Evolutionary conservation across 2,329 filamentous ascomycete genomes (phyloP).

Genomic region (Aspergillus bombycis): DNA sequence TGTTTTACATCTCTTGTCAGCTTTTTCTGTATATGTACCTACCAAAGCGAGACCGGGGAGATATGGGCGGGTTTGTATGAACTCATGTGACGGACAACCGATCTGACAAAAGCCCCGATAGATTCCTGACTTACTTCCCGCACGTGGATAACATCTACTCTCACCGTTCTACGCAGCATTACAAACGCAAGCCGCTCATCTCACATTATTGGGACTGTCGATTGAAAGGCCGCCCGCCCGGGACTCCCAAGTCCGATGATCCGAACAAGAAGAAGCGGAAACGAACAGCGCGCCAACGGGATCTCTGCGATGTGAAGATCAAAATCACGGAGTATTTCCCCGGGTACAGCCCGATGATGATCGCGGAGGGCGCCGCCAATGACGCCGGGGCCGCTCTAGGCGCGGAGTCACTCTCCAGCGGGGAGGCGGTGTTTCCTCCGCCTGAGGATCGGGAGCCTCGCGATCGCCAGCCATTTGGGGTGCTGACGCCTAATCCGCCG

Average conservation of each 20-base stretch:
- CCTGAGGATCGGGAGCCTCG: conserved; percentile 16
- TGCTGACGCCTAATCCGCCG: conserved; percentile 45
- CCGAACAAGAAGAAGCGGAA: conserved; percentile 83
- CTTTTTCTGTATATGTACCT: background rate
- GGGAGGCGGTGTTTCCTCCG: conserved; percentile 27
- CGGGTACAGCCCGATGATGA: conserved; percentile 40
- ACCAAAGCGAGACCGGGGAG: background rate
- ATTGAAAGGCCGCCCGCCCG: conserved; percentile 76
- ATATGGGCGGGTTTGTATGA: background rate
- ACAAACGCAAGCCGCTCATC: conserved; percentile 80
- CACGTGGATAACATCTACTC: conserved; percentile 86
- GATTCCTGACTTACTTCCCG: conserved; percentile 79
- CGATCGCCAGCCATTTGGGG: conserved; percentile 42
- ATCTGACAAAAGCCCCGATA: conserved; percentile 33
- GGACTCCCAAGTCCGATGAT: conserved; percentile 77
- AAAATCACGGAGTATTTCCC: conserved; percentile 81
- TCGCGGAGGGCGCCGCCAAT: conserved; percentile 24
- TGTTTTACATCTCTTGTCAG: conserved; percentile 24
- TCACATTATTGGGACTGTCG: conserved; percentile 86
- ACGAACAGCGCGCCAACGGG: conserved; percentile 71
- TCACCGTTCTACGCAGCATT: conserved; percentile 77
- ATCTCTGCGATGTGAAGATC: conserved; percentile 85
- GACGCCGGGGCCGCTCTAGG: conserved; percentile 23
- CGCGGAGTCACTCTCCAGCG: conserved; percentile 26
- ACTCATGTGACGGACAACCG: background rate